Base-by-base conservation (phyloP, 2,329 filamentous ascomycete genomes). In the Aspergillus fijiensis region DNA sequence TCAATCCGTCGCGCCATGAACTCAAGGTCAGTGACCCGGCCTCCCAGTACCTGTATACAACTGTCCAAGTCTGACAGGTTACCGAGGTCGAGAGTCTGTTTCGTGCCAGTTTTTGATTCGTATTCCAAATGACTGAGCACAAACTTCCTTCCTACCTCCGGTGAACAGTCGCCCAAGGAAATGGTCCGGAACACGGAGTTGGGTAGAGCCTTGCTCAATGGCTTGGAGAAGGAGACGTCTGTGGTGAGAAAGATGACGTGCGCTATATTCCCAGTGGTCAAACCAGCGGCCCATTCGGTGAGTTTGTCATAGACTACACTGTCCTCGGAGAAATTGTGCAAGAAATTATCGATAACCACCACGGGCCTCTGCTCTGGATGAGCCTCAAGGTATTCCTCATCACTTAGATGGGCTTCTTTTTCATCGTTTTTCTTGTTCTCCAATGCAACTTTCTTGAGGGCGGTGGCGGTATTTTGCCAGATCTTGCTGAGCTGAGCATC, bases 211-310 rank as follows among this genome's bases (percentile, higher is more conserved):
- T 92, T 95, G 60, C 90, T 88, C 2, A 98, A 81, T 0, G 91
- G 89, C 74, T 98, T 98, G 53, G 90, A 89, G 76, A 92, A 96
- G 0, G 92, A 91, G 1, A 92, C 85, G 65, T 98, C 94, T 59
- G 89, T 92, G 0, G 94, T 97, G 42, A 99, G 81, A 81, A 98
- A 96, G 59, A 99, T 88, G 59, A 98, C 92, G 74, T 98, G 95
- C 0, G 94, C 94, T 49, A 96, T 84, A 65, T 97, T 96, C 55
- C 89, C 88, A 50, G 91, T 91, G 0, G 95, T 93, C 29, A 97
- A 79, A 1, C 87, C 82, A 4, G 95, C 92, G 1, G 93, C 92
- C 91, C 94, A 98, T 70, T 97, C 92, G 0, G 92, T 87, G 52
- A 94, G 81, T 72, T 91, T 92, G 64, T 93, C 89, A 62, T 85